Evolutionary conservation across 148 eudicot genomes (phyloP).

Genomic region (Camellia granthamiana): DNA sequence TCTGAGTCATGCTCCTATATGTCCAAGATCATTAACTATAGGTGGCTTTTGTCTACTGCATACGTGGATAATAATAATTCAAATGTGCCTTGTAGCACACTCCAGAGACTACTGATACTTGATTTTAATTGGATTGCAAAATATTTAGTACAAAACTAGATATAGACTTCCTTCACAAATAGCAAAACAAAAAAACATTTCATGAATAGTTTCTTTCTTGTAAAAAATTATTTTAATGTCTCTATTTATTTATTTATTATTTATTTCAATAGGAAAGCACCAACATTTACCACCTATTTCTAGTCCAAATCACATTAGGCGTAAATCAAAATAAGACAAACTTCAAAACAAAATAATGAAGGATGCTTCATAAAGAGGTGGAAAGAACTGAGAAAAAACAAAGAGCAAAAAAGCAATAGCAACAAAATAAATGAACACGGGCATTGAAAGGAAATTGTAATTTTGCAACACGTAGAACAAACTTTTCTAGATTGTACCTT

Average conservation of each 20-base stretch:
- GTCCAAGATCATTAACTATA: not conserved
- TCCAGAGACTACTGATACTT: not conserved
- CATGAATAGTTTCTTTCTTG: no score
- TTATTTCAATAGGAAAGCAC: not conserved
- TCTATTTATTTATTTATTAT: not conserved
- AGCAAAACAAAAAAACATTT: not conserved
- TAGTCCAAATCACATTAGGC: not conserved
- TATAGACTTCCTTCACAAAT: not conserved
- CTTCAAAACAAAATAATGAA: not conserved
- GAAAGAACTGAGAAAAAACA: not conserved
- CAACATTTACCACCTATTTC: not conserved
- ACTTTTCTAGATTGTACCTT: slow-evolving; percentile 35
- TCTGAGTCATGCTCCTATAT: not conserved
- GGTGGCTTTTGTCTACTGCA: not conserved
- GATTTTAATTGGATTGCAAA: not conserved
- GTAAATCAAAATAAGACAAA: not conserved
- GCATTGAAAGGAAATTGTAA: not conserved
- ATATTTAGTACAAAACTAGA: not conserved
- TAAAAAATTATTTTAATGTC: not conserved
- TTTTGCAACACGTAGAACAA: not conserved
- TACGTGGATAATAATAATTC: not conserved
- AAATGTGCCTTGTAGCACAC: not conserved
- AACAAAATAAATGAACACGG: not conserved
- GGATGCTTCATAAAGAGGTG: not conserved
- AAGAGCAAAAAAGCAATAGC: not conserved